Evolutionary conservation across 306 rosid genomes (phyloP).

Genomic region (Fragaria ananassa): DNA sequence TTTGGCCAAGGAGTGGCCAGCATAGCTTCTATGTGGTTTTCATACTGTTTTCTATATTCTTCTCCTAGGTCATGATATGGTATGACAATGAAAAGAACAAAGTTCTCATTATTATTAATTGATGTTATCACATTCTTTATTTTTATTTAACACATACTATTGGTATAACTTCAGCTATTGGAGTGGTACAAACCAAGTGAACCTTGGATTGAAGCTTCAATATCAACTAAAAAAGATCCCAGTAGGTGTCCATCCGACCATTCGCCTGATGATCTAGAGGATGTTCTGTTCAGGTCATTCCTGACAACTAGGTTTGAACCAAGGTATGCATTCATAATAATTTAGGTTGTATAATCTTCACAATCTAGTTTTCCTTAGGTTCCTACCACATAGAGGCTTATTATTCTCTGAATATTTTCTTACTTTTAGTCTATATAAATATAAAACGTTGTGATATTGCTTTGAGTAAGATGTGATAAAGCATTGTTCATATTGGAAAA

Average conservation of each 20-base stretch:
- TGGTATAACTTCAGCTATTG: constrained; percentile 57
- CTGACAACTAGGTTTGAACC: constrained; percentile 59
- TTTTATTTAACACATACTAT: constrained; percentile 14
- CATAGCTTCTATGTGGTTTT: neutral
- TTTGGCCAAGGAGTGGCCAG: neutral
- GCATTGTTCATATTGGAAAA: neutral
- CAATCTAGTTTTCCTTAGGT: neutral
- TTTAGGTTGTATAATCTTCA: neutral
- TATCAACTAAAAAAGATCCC: constrained; percentile 11
- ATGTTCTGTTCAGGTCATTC: constrained; percentile 51
- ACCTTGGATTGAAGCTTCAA: constrained; percentile 58
- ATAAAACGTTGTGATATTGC: no score
- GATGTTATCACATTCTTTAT: neutral
- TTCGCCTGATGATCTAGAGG: constrained; percentile 45
- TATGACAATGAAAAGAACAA: neutral
- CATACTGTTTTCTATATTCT: no score
- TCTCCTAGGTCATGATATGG: neutral
- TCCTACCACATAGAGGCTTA: neutral
- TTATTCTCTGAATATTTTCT: neutral
- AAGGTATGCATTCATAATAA: constrained; percentile 41
- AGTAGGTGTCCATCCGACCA: constrained; percentile 30
- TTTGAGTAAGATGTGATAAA: neutral
- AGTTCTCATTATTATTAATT: neutral
- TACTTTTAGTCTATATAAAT: no score
- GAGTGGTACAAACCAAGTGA: constrained; percentile 48